Base-by-base conservation (phyloP, 116 monocot genomes). In the Trichopus zeylanicus region DNA sequence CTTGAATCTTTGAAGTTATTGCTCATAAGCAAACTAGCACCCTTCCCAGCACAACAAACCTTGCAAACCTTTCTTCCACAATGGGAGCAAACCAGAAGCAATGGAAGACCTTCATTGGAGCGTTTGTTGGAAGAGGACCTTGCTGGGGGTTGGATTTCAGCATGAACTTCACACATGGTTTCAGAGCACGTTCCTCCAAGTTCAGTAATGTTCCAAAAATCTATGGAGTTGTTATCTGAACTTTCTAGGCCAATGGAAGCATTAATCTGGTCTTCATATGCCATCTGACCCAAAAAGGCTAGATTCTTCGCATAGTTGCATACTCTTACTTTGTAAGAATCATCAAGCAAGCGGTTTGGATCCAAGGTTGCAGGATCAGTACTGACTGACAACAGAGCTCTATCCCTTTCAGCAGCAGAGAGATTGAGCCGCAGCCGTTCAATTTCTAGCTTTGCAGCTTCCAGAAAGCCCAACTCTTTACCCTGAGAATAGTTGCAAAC, bases 391-490 rank as follows among this genome's bases (percentile, higher is more conserved):
- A 88, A 48, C 35, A 99, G 68, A 57, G 86, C 82, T 63, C 67
- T 79, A 64, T 99, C 99, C 67, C 92, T 82, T 78, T 92, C 78
- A 27, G 92, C 88, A 72, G 99, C 75, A 67, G 92, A 92, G 67
- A 99, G 68, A 66, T 80, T 70, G 21, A 73, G 55, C n/a, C 52
- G 69, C 57, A 92, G 70, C 10, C 99, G 88, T 51, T 81, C 65
- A 61, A 99, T 73, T 70, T 99, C 99, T 70, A 99, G 86, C 69
- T 77, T 83, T 67, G 92, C 67, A 20, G 89, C 78, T 66, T 92
- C 83, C 37, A 78, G 34, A 67, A 88, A 99, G 62, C 63, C 70
- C 53, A 98, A 31, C 37, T 63, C 47, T 29, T 56, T 62, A 42
- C 59, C 75, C 97, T 91, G 60, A 31, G 48, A 71, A 61, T 42